Evolutionary conservation across 805 yeast species (phyloP).

Genomic region (Saturnispora diversa): DNA sequence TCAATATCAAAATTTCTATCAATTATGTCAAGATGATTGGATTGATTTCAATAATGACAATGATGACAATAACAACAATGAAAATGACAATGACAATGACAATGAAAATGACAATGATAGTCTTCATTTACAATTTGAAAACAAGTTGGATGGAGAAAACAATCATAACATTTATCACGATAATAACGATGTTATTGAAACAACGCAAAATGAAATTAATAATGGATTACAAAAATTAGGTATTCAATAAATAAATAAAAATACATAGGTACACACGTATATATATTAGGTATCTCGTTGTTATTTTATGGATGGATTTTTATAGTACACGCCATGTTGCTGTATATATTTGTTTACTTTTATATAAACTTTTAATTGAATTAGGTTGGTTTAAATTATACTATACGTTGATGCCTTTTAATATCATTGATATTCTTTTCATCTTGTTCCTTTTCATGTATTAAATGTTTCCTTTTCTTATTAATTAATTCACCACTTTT

Average conservation of each 20-base stretch:
- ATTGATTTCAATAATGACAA: slow-evolving; percentile 28
- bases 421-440: not conserved
- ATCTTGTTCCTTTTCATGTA: no score
- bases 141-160: no score
- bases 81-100: slow-evolving; percentile 18
- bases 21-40: slow-evolving; percentile 65
- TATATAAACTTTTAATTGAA: no score
- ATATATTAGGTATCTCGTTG: no score
- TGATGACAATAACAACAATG: slow-evolving; percentile 13
- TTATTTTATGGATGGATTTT: no score
- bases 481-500: slow-evolving; percentile 9
- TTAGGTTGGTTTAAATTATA: no score
- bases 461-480: not conserved
- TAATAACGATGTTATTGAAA: slow-evolving; percentile 23
- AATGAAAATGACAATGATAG: slow-evolving; percentile 21
- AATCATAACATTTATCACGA: no score
- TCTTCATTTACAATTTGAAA: no score
- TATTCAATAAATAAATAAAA: slow-evolving; percentile 7
- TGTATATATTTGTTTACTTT: no score
- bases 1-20: slow-evolving; percentile 66
- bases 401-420: no score
- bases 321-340: no score
- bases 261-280: no score
- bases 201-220: slow-evolving; percentile 20
- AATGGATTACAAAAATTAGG: slow-evolving; percentile 12